phyloP scores from a whole-genome alignment of 352 stramenopile genomes.

The Phytophthora megakarya region DNA sequence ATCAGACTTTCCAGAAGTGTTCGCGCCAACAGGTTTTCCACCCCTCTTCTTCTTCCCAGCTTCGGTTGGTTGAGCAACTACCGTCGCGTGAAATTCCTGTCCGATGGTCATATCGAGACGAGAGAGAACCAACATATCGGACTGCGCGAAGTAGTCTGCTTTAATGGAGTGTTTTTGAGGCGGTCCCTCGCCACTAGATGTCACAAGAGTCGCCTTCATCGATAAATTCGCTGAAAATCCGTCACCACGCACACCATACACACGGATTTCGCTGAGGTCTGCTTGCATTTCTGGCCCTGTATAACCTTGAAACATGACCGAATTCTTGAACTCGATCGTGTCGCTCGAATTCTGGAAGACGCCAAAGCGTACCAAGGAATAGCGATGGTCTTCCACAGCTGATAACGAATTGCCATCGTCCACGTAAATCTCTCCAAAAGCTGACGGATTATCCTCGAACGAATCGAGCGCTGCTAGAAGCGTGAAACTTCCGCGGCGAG shows the following conservation, averaged over 20 bases:
- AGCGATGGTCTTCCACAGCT: slow-evolving; percentile 61
- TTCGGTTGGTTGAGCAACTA: slow-evolving; percentile 33
- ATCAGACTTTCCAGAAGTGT: slow-evolving; percentile 30
- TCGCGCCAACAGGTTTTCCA: slow-evolving; percentile 31
- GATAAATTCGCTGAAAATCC: slow-evolving; percentile 66
- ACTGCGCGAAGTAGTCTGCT: slow-evolving; percentile 71
- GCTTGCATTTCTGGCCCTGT: slow-evolving; percentile 72
- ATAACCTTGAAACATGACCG: slow-evolving; percentile 50
- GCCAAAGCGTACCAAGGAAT: slow-evolving; percentile 53
- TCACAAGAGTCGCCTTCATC: slow-evolving; percentile 36
- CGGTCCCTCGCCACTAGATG: slow-evolving; percentile 10
- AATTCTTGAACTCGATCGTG: slow-evolving; percentile 48
- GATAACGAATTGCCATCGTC: slow-evolving; percentile 76
- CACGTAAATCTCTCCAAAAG: slow-evolving; percentile 71
- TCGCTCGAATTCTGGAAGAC: slow-evolving; percentile 44
- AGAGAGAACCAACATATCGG: slow-evolving; percentile 63
- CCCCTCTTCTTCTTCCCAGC: no score
- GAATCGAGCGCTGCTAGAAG: slow-evolving; percentile 58
- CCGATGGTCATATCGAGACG: slow-evolving; percentile 50
- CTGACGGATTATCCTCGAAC: slow-evolving; percentile 18
- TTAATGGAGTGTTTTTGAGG: slow-evolving; percentile 30
- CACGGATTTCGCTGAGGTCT: slow-evolving; percentile 50
- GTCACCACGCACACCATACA: slow-evolving; percentile 57
- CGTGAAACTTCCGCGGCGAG: slow-evolving; percentile 55
- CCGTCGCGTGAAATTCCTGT: slow-evolving; percentile 49